Evolutionary conservation across 2,329 filamentous ascomycete species (phyloP).

Genomic region (Pseudogymnoascus sp.): DNA sequence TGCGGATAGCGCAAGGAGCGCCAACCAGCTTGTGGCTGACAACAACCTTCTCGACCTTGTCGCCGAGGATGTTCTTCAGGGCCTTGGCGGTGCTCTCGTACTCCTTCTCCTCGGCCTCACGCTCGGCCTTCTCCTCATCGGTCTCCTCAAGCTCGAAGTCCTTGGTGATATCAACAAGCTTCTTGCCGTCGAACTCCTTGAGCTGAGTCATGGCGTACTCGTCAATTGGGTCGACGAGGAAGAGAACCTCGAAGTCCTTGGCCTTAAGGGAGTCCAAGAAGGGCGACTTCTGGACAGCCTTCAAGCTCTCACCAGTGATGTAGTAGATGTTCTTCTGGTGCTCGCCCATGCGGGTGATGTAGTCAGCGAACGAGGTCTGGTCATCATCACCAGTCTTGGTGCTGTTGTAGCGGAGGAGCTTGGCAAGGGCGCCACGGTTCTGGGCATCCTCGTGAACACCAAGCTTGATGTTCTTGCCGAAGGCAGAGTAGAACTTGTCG

Average conservation of each 20-base stretch:
- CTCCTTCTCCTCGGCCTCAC: conserved; percentile 97
- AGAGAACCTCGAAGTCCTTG: conserved; percentile 99
- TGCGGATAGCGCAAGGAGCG: conserved; percentile 96
- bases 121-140: conserved; percentile 95
- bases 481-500: conserved; percentile 99
- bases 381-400: conserved; percentile 96
- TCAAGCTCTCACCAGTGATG: conserved; percentile 99
- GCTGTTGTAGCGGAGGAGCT: conserved; percentile 97
- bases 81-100: conserved; percentile 90
- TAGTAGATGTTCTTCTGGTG: conserved; percentile 99
- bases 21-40: conserved; percentile 95
- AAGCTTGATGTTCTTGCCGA: conserved; percentile 99
- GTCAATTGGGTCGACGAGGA: conserved; percentile 98
- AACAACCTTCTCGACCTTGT: conserved; percentile 99
- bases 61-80: conserved; percentile 97
- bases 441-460: conserved; percentile 99
- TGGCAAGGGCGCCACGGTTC: conserved; percentile 87
- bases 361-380: conserved; percentile 88
- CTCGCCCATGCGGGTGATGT: conserved; percentile 98
- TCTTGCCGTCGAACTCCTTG: conserved; percentile 99
- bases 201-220: conserved; percentile 99
- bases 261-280: conserved; percentile 98
- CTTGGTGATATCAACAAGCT: conserved; percentile 99
- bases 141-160: conserved; percentile 99
- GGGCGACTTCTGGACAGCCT: conserved; percentile 94